Percentiles rank a stretch among this genome's conserved stretches.
Conservation (phyloP, 2,329 filamentous ascomycete species). For the Fusarium oligoseptatum region DNA sequence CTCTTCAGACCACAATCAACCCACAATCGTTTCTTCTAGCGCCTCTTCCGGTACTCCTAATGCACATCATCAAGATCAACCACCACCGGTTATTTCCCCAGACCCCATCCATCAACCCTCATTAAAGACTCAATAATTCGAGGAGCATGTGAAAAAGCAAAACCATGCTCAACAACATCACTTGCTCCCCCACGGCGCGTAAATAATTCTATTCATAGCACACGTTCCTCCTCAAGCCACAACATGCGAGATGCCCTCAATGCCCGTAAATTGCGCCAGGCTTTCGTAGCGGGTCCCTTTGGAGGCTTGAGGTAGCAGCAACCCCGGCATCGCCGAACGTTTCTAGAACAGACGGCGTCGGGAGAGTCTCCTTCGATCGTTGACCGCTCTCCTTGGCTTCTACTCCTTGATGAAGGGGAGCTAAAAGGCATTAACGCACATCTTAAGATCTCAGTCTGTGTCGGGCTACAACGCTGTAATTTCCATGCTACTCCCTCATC, state of each 20-base stretch:
- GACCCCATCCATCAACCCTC: not conserved
- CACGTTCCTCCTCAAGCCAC: not conserved
- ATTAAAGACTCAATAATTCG: constrained; percentile 3
- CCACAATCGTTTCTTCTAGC: constrained; percentile 21
- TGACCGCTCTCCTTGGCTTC: not conserved
- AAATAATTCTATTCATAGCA: constrained; percentile 18
- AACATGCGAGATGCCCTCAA: constrained; percentile 15
- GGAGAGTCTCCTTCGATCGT: not conserved
- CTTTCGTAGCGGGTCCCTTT: constrained; percentile 1
- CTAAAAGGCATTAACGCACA: not conserved
- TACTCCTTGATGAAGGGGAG: not conserved
- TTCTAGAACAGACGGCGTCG: constrained; percentile 32
- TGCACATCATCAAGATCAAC: constrained; percentile 35
- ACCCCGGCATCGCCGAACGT: constrained; percentile 34
- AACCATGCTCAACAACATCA: not conserved
- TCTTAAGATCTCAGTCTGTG: not conserved
- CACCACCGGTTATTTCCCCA: constrained; percentile 27
- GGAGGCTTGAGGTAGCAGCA: constrained; percentile 9
- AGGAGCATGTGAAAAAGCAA: not conserved
- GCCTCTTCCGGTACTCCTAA: constrained; percentile 27
- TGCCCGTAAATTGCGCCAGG: constrained; percentile 23
- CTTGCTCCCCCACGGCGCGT: not conserved
- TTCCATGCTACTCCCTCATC: not conserved
- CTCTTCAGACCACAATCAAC: not conserved
- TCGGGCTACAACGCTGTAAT: constrained; percentile 7